phyloP scores from a whole-genome alignment of 1,139 yeast genomes.

The Zhuliangozyma blackwelliae region DNA sequence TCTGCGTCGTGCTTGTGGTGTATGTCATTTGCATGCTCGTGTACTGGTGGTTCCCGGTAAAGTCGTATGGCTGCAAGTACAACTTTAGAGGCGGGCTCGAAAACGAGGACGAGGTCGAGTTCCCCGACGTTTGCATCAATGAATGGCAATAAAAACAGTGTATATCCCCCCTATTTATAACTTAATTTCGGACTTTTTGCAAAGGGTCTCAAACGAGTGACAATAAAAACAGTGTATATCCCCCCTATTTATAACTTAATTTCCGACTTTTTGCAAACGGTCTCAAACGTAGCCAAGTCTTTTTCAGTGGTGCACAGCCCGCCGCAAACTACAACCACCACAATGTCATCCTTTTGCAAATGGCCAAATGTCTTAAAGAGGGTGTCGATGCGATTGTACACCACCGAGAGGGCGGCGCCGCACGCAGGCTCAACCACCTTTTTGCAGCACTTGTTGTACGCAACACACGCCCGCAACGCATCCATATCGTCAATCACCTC shows the following conservation, averaged over 20 bases:
- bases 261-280: slow-evolving; percentile 10
- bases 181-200: slow-evolving; percentile 11
- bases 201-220: slow-evolving; percentile 8
- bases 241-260: slow-evolving; percentile 8
- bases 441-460: slow-evolving; percentile 45
- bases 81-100: slow-evolving; percentile 44
- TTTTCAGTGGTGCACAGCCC: slow-evolving; percentile 43
- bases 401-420: slow-evolving; percentile 61
- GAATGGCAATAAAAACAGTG: slow-evolving; percentile 3
- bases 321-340: slow-evolving; percentile 63
- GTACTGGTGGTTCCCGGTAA: slow-evolving; percentile 55
- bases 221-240: too few species aligned
- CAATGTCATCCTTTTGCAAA: slow-evolving; percentile 42
- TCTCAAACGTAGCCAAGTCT: slow-evolving; percentile 13
- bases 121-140: slow-evolving; percentile 40
- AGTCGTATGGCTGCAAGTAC: slow-evolving; percentile 35
- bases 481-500: slow-evolving; percentile 52
- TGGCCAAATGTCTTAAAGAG: slow-evolving; percentile 27
- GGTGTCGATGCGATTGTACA: slow-evolving; percentile 35
- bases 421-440: slow-evolving; percentile 70
- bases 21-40: slow-evolving; percentile 49
- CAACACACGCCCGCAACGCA: slow-evolving; percentile 48
- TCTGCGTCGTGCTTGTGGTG: slow-evolving; percentile 59
- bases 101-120: slow-evolving; percentile 41
- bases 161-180: slow-evolving; percentile 7